These are phyloP conservation scores for Galerina sulciceps DNA, from an alignment of 768 basidiomycete species.

Conservation along the genomic window DNA sequence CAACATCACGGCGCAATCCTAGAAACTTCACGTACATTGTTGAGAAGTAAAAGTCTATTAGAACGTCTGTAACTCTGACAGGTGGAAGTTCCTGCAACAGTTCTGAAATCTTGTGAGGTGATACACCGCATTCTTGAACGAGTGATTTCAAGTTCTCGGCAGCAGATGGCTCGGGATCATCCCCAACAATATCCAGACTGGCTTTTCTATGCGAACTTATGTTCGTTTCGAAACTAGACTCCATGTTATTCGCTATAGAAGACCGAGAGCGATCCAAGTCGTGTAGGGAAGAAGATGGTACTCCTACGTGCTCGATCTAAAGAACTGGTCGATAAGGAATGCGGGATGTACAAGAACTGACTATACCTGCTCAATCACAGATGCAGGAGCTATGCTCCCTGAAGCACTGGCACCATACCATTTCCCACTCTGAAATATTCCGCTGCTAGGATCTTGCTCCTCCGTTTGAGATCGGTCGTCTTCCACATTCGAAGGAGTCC, in stretches of 20 bases:
- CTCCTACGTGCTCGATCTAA: slow-evolving; percentile 59
- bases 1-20: slow-evolving; percentile 3
- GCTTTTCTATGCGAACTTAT: slow-evolving; percentile 13
- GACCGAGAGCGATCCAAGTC: slow-evolving; percentile 14
- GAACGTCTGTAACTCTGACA: slow-evolving; percentile 69
- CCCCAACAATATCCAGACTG: slow-evolving; percentile 36
- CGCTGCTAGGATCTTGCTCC: slow-evolving; percentile 76
- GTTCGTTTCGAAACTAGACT: slow-evolving; percentile 9
- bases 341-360: background rate
- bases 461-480: slow-evolving; percentile 79
- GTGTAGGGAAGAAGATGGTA: slow-evolving; percentile 35
- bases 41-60: slow-evolving; percentile 83
- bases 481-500: slow-evolving; percentile 58
- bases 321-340: background rate
- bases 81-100: slow-evolving; percentile 89
- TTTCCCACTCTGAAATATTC: slow-evolving; percentile 81
- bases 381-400: slow-evolving; percentile 80
- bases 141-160: slow-evolving; percentile 85
- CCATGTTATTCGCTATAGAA: slow-evolving; percentile 3
- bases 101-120: slow-evolving; percentile 89
- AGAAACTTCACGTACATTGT: slow-evolving; percentile 55
- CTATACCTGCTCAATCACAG: slow-evolving; percentile 77
- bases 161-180: slow-evolving; percentile 57
- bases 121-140: slow-evolving; percentile 91
- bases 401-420: slow-evolving; percentile 88